Base-by-base conservation (phyloP, 73 alveolate species). In the Paramecium bursaria region DNA sequence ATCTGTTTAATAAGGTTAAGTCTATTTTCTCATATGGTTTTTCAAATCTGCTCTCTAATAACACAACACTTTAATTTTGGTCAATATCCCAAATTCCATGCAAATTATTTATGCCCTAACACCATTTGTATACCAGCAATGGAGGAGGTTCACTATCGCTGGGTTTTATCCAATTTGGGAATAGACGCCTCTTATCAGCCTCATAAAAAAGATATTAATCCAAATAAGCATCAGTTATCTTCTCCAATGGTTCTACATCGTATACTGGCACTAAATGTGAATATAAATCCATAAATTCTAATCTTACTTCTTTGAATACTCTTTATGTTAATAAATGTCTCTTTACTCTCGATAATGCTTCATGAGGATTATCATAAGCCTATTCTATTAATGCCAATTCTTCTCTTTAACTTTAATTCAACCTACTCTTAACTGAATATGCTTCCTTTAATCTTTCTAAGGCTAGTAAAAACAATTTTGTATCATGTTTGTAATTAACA, bases 301-400 rank as follows among this genome's bases (percentile, higher is more conserved):
- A 93, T 46, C 98, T 93, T 30, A 98, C 99, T 90, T 98, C 99
- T 90, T 98, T 98, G 93, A 98, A 98, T 25, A 98, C 97, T 74
- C 99, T 94, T 90, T 96, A 97, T 6, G 98, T 96, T 73, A 98
- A 93, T 53, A 98, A 87, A 88, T 98, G 99, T 49, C 99, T 92
- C 92, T 98, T 98, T 30, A 98, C 99, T 87, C 99, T 97, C 17
- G 98, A 90, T 60, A 98, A 92, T 5, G 99, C 99, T 86, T 98
- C 99, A 96, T 98, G 99, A 3, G 99, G 99, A 75, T 98, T 98
- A 93, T 98, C 99, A 95, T 98, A 98, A 25, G 99, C 99, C 89
- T 98, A 94, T 90, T 98, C 99, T 29, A 98, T 98, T 74, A 98
- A 88, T 14, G 99, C 99, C 51, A 98, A 90, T 92, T 98, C 99